Conservation (phyloP, 176 grass and related monocot genomes). For the Typha latifolia region DNA sequence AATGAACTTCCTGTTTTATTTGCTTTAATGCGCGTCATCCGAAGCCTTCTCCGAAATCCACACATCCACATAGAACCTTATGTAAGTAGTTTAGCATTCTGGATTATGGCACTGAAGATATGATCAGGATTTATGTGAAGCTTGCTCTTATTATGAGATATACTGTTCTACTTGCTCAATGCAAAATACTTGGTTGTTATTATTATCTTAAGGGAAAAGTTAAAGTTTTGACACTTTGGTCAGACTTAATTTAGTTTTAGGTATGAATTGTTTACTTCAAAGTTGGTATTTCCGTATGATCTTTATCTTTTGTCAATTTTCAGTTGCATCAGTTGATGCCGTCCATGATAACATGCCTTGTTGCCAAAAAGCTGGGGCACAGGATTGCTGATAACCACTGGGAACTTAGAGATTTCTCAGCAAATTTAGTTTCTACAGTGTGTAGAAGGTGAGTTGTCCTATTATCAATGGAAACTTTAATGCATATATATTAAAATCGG, state of each 20-base stretch:
- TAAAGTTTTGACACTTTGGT: no score
- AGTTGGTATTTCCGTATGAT: slow-evolving; percentile 3
- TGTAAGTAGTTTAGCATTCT: slow-evolving; percentile 39
- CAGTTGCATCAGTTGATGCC: slow-evolving; percentile 97
- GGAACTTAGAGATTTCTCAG: slow-evolving; percentile 85
- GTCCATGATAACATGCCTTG: slow-evolving; percentile 73
- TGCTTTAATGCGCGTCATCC: slow-evolving; percentile 79
- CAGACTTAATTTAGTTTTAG: no score
- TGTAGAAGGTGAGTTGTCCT: slow-evolving; percentile 57
- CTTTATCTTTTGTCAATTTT: slow-evolving; percentile 10
- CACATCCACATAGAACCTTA: slow-evolving; percentile 97
- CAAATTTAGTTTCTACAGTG: slow-evolving; percentile 75
- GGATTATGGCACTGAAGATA: not conserved
- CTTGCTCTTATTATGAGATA: not conserved
- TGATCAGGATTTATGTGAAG: not conserved
- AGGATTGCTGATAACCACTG: slow-evolving; percentile 81
- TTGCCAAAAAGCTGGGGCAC: slow-evolving; percentile 74
- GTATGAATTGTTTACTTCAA: no score
- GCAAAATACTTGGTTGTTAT: not conserved
- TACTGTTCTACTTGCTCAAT: not conserved
- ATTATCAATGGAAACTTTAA: not conserved
- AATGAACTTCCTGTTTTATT: slow-evolving; percentile 69
- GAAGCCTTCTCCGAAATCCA: slow-evolving; percentile 84
- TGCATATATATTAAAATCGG: not conserved
- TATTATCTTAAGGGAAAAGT: not conserved